Evolutionary conservation across 2,329 filamentous ascomycete genomes (phyloP).

Genomic region (Sporothrix variecibatus): DNA sequence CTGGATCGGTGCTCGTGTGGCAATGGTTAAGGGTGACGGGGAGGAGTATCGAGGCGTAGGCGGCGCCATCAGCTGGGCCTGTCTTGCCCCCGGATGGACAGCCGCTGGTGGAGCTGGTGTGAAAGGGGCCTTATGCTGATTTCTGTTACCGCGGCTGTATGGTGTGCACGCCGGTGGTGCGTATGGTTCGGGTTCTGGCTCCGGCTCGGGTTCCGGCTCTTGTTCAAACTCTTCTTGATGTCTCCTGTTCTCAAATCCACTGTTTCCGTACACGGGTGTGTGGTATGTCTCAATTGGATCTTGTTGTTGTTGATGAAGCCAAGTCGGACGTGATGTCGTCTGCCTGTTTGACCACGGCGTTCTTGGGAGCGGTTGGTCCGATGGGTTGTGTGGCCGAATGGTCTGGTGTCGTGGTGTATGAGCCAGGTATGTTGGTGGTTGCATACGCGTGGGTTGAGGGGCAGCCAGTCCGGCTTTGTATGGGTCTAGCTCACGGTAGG

Average conservation of each 20-base stretch:
- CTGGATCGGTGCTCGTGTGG: not conserved
- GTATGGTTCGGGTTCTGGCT: not conserved
- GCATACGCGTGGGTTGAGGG: not conserved
- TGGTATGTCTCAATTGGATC: not conserved
- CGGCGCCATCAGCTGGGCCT: not conserved
- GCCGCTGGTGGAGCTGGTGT: not conserved
- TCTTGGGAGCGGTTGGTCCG: not conserved
- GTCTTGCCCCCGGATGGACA: not conserved
- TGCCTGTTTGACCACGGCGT: conserved; percentile 15
- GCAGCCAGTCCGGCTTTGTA: not conserved
- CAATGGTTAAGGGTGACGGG: not conserved
- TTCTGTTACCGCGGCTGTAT: not conserved
- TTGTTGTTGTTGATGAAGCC: conserved; percentile 13
- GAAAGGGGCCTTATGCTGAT: no score
- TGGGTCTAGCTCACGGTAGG: not conserved
- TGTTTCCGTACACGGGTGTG: not conserved
- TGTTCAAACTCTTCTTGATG: not conserved
- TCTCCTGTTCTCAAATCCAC: not conserved
- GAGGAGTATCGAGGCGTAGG: conserved; percentile 23
- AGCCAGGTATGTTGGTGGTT: not conserved
- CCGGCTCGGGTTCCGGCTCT: not conserved
- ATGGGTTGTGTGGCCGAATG: not conserved
- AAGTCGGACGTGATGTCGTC: not conserved
- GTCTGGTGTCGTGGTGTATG: not conserved
- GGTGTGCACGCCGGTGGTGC: not conserved